Evolutionary conservation across 2,329 filamentous ascomycete genomes (phyloP).

Genomic region (Diaporthe sp.): DNA sequence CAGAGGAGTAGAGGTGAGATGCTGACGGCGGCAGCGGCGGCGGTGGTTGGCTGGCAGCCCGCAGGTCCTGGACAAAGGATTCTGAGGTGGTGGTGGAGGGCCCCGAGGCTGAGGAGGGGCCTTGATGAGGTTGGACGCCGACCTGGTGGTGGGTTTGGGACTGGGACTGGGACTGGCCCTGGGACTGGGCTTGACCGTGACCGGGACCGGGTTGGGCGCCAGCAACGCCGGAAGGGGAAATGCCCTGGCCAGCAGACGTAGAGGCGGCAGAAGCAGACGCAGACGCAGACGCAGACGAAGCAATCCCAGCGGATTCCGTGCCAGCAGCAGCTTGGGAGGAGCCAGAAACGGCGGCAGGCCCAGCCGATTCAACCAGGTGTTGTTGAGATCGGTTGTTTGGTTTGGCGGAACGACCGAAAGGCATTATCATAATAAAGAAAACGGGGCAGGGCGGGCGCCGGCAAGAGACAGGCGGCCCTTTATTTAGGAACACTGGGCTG

Average conservation of each 20-base stretch:
- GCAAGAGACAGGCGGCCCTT: conserved; percentile 32
- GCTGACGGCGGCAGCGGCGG: conserved; percentile 37
- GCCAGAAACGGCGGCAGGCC: conserved; percentile 28
- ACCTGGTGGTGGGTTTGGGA: conserved; percentile 44
- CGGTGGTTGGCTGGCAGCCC: conserved; percentile 38
- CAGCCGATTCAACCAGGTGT: conserved; percentile 58
- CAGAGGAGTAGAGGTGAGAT: conserved; percentile 43
- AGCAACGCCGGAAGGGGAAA: conserved; percentile 39
- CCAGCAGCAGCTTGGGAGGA: conserved; percentile 9
- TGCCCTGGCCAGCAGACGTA: conserved; percentile 27
- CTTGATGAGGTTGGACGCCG: conserved; percentile 38
- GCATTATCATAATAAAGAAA: conserved; percentile 56
- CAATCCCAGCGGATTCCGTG: conserved; percentile 28
- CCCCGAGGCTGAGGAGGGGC: conserved; percentile 45
- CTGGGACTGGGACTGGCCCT: conserved; percentile 47
- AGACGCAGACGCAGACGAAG: conserved; percentile 8
- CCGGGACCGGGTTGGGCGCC: conserved; percentile 44
- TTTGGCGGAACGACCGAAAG: conserved; percentile 67
- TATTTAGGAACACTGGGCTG: conserved; percentile 13
- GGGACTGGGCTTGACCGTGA: conserved; percentile 41
- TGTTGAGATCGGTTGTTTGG: conserved; percentile 70
- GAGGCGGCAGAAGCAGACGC: not conserved
- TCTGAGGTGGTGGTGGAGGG: conserved; percentile 50
- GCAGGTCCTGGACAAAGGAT: conserved; percentile 41
- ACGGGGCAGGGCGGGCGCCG: conserved; percentile 25